Conservation (phyloP, 2,329 filamentous ascomycete species). For the Dryadomyces quercivorus region DNA sequence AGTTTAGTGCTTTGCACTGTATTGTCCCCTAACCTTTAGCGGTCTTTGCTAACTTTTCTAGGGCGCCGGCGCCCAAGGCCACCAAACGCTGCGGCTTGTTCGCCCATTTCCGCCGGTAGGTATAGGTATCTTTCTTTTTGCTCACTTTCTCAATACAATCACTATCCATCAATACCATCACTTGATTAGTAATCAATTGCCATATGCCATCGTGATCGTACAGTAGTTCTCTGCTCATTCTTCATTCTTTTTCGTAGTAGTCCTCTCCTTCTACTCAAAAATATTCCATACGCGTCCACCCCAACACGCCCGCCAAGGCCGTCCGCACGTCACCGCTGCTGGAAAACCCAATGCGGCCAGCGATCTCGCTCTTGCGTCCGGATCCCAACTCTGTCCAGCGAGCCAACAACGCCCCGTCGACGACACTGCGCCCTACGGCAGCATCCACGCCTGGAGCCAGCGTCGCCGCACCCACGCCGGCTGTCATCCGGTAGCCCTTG, state of each 20-base stretch:
- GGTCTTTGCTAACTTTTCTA: no score
- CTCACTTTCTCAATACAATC: neutral
- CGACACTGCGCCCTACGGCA: conserved; percentile 50
- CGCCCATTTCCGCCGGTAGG: no score
- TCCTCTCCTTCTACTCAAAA: conserved; percentile 16
- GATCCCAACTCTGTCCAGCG: conserved; percentile 67
- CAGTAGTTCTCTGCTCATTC: neutral
- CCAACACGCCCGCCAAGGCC: conserved; percentile 52
- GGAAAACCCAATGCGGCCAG: conserved; percentile 56
- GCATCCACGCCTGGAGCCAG: conserved; percentile 40
- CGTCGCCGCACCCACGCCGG: conserved; percentile 25
- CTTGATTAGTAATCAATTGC: no score
- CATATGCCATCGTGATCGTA: neutral
- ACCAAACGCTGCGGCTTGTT: no score
- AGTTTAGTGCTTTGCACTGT: neutral
- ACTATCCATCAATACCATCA: no score
- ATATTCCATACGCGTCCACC: conserved; percentile 50
- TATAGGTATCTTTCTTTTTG: neutral
- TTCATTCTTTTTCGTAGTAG: neutral
- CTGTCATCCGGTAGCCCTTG: conserved; percentile 56
- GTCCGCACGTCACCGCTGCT: conserved; percentile 54
- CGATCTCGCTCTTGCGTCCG: conserved; percentile 58
- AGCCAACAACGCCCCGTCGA: conserved; percentile 67
- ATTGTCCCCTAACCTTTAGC: no score
- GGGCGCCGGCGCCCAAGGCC: no score